These are phyloP conservation scores for Apiospora hydei DNA, from an alignment of 2,329 filamentous ascomycete species.

Conservation along the genomic window DNA sequence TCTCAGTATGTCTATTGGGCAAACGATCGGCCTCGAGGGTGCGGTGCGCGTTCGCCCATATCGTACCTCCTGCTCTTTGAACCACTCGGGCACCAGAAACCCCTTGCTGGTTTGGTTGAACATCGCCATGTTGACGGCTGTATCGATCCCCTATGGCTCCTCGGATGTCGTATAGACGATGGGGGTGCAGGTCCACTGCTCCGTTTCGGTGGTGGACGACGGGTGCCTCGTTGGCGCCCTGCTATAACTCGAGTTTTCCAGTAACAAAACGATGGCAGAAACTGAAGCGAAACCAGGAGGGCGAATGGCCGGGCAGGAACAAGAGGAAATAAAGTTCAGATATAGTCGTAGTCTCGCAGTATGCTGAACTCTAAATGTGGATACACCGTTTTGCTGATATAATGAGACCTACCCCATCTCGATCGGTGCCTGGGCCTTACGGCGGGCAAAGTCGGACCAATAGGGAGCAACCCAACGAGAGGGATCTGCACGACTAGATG, in stretches of 20 bases:
- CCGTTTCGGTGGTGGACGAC: neutral
- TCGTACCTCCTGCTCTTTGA: conserved; percentile 23
- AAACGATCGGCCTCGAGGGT: neutral
- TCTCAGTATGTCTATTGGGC: neutral
- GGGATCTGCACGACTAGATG: neutral
- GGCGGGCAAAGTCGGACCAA: neutral
- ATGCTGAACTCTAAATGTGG: conserved; percentile 1
- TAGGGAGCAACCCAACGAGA: neutral
- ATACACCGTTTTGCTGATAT: neutral
- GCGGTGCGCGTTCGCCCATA: neutral
- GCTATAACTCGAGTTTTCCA: neutral
- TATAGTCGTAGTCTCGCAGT: conserved; percentile 7
- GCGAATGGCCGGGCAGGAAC: neutral
- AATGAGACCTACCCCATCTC: neutral
- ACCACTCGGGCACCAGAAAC: conserved; percentile 25
- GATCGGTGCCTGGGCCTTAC: neutral
- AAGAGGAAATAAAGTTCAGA: neutral
- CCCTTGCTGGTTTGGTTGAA: conserved; percentile 20
- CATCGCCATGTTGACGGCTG: neutral
- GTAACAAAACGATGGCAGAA: neutral
- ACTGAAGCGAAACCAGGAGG: neutral
- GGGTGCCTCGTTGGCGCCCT: neutral
- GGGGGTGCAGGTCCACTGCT: neutral
- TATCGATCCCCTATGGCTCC: neutral
- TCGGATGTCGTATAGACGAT: neutral